Evolutionary conservation across 208 protist genomes (phyloP).

Genomic region (Crithidia fasciculata): DNA sequence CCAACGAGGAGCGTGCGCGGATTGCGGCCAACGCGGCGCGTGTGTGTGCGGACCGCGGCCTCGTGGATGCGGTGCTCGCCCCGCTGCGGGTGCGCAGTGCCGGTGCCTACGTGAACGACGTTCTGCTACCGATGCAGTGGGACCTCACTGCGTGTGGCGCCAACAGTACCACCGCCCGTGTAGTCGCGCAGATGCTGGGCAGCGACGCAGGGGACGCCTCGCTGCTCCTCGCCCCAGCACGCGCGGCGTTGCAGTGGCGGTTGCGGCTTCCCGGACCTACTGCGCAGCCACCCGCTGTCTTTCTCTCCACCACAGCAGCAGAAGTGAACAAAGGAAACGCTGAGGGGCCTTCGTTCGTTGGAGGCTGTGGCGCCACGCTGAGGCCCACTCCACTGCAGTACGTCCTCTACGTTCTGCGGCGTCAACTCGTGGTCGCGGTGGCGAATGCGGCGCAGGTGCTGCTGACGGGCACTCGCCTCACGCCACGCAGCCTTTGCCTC

Average conservation of each 20-base stretch:
- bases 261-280: not conserved
- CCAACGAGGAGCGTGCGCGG: slow-evolving; percentile 14
- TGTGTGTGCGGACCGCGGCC: not conserved
- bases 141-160: not conserved
- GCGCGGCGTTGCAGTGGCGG: slow-evolving; percentile 24
- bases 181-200: not conserved
- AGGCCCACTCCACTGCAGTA: slow-evolving; percentile 37
- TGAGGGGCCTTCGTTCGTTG: too few species aligned
- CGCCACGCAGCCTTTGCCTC: too few species aligned
- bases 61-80: not conserved
- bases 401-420: slow-evolving; percentile 47
- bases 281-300: not conserved
- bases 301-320: too few species aligned
- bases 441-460: slow-evolving; percentile 43
- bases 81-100: not conserved
- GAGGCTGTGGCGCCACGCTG: slow-evolving; percentile 7
- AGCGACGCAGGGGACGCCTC: not conserved
- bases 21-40: not conserved
- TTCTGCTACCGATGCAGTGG: slow-evolving; percentile 4
- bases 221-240: slow-evolving; percentile 12
- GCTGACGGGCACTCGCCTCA: slow-evolving; percentile 1
- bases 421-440: slow-evolving; percentile 42
- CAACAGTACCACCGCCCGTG: not conserved
- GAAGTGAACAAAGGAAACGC: too few species aligned
- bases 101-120: slow-evolving; percentile 5